A percentile compares a stretch with the other conserved stretches of the same genome.
These are phyloP conservation scores for Angomonas ambiguus DNA, from an alignment of 208 protist genomes.

Conservation along the genomic window DNA sequence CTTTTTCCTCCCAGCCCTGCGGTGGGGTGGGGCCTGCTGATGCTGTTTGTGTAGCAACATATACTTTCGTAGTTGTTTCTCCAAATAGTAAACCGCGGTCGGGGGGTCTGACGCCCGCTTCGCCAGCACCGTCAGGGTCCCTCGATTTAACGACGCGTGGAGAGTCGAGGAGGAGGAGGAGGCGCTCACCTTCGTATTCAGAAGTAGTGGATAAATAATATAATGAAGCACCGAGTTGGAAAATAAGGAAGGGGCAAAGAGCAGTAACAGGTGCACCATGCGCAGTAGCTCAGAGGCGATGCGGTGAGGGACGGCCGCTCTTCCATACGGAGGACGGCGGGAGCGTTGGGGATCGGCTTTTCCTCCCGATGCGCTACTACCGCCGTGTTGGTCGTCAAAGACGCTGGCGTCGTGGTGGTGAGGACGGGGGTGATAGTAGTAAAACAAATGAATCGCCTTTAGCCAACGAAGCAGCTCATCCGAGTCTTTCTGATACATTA, in stretches of 20 bases:
- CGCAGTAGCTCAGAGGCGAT: slow-evolving; percentile 59
- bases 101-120: not conserved
- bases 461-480: slow-evolving; percentile 46
- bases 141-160: not conserved
- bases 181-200: too few species aligned
- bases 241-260: slow-evolving; percentile 56
- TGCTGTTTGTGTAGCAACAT: not conserved
- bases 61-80: not conserved
- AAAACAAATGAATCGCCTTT: slow-evolving; percentile 51
- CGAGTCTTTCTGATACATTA: slow-evolving; percentile 32
- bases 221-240: slow-evolving; percentile 24
- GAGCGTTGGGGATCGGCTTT: not conserved
- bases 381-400: too few species aligned
- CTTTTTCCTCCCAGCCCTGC: not conserved
- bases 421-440: slow-evolving; percentile 4
- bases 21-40: too few species aligned
- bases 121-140: not conserved
- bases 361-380: too few species aligned
- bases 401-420: not conserved
- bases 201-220: not conserved
- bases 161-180: too few species aligned
- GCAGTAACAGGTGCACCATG: slow-evolving; percentile 51
- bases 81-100: not conserved
- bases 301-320: slow-evolving; percentile 38
- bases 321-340: not conserved